Conservation (phyloP, 495 filamentous ascomycete species). For the Penicillium nucicola region DNA sequence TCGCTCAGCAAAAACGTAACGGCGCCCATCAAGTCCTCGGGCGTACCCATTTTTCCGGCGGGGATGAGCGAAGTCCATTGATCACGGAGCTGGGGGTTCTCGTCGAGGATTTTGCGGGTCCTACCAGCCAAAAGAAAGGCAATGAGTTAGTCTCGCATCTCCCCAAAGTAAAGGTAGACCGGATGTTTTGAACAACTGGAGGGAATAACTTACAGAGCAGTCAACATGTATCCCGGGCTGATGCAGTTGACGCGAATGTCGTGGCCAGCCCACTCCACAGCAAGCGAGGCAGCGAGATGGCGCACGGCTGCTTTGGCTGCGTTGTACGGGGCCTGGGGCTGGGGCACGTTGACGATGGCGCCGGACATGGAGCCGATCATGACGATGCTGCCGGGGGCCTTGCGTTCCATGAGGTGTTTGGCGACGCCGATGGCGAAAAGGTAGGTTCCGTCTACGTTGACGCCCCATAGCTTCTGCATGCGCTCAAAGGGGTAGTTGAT, state of each 20-base stretch:
- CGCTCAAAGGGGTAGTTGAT: slow-evolving; percentile 84
- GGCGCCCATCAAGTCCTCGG: slow-evolving; percentile 89
- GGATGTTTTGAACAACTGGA: no score
- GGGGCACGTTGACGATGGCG: slow-evolving; percentile 87
- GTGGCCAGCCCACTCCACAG: slow-evolving; percentile 84
- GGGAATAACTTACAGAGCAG: slow-evolving; percentile 65
- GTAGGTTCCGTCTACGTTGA: slow-evolving; percentile 94
- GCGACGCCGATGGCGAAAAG: slow-evolving; percentile 82
- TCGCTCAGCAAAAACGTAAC: slow-evolving; percentile 89
- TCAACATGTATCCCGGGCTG: slow-evolving; percentile 91
- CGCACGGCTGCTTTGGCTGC: slow-evolving; percentile 85
- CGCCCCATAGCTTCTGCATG: slow-evolving; percentile 86
- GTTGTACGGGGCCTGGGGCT: slow-evolving; percentile 92
- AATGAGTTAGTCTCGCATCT: slow-evolving; percentile 16
- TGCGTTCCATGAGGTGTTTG: slow-evolving; percentile 81
- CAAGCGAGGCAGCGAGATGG: slow-evolving; percentile 74
- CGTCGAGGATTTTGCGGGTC: slow-evolving; percentile 89
- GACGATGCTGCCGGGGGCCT: slow-evolving; percentile 78
- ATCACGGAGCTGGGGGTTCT: slow-evolving; percentile 80
- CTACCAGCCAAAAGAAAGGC: slow-evolving; percentile 37
- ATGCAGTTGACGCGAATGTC: slow-evolving; percentile 91
- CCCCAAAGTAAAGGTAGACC: no score
- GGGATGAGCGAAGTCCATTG: slow-evolving; percentile 92
- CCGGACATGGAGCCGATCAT: slow-evolving; percentile 97
- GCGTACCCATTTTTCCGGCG: slow-evolving; percentile 86